phyloP scores from a whole-genome alignment of 2,329 filamentous ascomycete genomes.

The Talaromyces pinophilus region DNA sequence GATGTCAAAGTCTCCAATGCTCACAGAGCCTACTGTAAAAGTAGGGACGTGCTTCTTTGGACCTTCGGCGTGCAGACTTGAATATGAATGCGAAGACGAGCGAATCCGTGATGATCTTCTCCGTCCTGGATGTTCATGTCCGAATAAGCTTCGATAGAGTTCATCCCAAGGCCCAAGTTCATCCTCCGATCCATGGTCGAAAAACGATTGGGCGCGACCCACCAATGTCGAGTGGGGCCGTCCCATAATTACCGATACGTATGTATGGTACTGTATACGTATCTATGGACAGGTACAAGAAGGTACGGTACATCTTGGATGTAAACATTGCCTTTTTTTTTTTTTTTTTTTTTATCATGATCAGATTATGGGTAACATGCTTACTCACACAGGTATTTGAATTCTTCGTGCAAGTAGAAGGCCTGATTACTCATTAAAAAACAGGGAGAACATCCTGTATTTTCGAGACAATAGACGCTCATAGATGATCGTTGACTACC shows the following conservation, averaged over 20 bases:
- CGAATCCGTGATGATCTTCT: neutral
- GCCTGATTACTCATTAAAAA: neutral
- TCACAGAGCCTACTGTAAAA: neutral
- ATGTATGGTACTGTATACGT: neutral
- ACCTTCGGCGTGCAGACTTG: neutral
- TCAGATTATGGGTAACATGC: neutral
- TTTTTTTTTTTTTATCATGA: neutral
- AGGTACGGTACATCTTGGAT: neutral
- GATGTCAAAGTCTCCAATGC: neutral
- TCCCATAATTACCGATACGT: neutral
- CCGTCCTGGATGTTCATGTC: neutral
- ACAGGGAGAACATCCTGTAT: neutral
- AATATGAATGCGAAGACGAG: neutral
- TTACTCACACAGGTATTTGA: neutral
- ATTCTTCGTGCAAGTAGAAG: neutral
- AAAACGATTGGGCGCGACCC: neutral
- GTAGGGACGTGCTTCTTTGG: neutral
- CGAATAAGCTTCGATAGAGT: conserved; percentile 3
- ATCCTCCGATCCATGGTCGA: neutral
- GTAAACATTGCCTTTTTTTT: neutral
- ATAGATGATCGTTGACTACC: neutral
- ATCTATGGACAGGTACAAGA: neutral
- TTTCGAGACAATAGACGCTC: neutral
- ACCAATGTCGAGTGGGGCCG: neutral
- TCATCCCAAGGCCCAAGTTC: neutral